Percentiles rank a stretch among this genome's conserved stretches.
Evolutionary conservation across 192 early-diverging fungal genomes (phyloP).

Genomic region (Powellomyces hirtus): DNA sequence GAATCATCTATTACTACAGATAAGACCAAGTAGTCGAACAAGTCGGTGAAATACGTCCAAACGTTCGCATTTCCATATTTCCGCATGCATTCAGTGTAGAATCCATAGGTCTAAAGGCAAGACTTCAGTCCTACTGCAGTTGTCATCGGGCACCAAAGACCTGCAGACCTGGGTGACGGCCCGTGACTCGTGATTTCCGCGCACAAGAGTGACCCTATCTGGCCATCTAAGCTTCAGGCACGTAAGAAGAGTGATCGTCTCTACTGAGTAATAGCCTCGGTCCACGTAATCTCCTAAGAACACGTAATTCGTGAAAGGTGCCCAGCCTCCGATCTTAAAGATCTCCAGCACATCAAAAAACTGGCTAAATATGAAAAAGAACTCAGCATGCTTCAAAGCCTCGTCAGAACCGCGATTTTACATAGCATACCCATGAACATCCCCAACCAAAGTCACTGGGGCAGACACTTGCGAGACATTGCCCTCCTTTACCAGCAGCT

Average conservation of each 20-base stretch:
- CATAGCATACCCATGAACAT: conserved; percentile 77
- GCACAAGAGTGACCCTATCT: conserved; percentile 78
- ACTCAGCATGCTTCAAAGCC: not conserved
- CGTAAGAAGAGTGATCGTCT: conserved; percentile 86
- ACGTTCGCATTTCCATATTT: conserved; percentile 83
- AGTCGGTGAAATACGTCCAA: conserved; percentile 90
- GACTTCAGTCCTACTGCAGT: too few relatives aligned
- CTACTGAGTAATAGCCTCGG: conserved; percentile 93
- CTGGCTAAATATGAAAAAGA: conserved; percentile 43
- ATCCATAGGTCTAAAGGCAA: conserved; percentile 89
- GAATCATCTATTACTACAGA: conserved; percentile 84
- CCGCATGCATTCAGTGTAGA: conserved; percentile 86
- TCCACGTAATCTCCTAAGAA: conserved; percentile 99
- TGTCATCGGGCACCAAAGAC: too few relatives aligned
- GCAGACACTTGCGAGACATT: conserved; percentile 82
- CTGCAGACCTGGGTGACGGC: conserved; percentile 93
- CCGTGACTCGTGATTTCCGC: conserved; percentile 94
- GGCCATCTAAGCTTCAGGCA: conserved; percentile 90
- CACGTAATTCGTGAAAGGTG: conserved; percentile 81
- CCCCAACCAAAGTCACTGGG: conserved; percentile 90
- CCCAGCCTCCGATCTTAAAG: conserved; percentile 78
- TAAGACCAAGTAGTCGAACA: conserved; percentile 91
- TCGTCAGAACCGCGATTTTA: not conserved
- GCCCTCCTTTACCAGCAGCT: conserved; percentile 75
- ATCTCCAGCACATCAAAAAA: conserved; percentile 87